phyloP scores from a whole-genome alignment of 2,329 filamentous ascomycete genomes.

The Aspergillus hortae region DNA sequence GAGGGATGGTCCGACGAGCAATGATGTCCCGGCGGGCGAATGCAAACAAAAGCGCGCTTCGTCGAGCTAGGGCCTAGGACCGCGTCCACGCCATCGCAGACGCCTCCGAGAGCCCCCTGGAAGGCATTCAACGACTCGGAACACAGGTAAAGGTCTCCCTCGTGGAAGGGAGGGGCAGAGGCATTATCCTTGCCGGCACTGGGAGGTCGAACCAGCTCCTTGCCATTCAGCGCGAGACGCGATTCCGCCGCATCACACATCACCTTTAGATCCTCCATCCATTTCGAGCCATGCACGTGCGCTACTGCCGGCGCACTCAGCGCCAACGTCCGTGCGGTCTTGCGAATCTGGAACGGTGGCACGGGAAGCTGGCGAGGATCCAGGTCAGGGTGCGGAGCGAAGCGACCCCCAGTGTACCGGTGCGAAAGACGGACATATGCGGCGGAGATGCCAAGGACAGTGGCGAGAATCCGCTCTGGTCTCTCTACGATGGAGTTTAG shows the following conservation, averaged over 20 bases:
- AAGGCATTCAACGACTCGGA: constrained; percentile 81
- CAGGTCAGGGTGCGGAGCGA: constrained; percentile 63
- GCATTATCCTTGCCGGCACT: constrained; percentile 41
- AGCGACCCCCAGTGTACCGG: constrained; percentile 67
- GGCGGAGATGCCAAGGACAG: constrained; percentile 73
- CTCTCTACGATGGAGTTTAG: constrained; percentile 85
- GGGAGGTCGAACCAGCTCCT: constrained; percentile 67
- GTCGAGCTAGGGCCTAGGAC: constrained; percentile 67
- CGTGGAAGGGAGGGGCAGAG: constrained; percentile 62
- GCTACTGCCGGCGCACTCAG: constrained; percentile 75
- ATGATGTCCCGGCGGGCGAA: constrained; percentile 91
- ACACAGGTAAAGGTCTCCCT: constrained; percentile 89
- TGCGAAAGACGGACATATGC: constrained; percentile 90
- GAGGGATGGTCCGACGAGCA: constrained; percentile 87
- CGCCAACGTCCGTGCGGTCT: constrained; percentile 68
- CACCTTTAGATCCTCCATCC: constrained; percentile 86
- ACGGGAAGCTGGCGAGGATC: constrained; percentile 54
- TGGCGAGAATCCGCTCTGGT: constrained; percentile 84
- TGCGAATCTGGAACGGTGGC: constrained; percentile 79
- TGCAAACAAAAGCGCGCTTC: constrained; percentile 81
- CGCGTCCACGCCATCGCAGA: constrained; percentile 86
- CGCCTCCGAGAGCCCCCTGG: constrained; percentile 85
- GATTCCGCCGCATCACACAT: constrained; percentile 81
- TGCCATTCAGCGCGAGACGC: constrained; percentile 71
- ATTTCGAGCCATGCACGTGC: constrained; percentile 83